Base-by-base conservation (phyloP, 208 protist species). In the Trypanosomatidae sp. region DNA sequence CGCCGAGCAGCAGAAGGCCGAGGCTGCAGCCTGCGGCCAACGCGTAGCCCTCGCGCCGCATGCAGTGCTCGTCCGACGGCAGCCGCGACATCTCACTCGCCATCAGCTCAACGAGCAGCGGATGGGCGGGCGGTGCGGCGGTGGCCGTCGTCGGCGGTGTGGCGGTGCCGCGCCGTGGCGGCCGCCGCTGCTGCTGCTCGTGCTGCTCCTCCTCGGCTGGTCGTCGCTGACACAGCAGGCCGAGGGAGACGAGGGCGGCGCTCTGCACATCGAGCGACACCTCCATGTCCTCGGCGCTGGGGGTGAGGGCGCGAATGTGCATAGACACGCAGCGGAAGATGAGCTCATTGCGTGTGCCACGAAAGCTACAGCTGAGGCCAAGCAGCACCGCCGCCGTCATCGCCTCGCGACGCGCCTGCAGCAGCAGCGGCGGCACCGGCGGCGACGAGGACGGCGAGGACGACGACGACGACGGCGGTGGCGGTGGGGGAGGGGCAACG, bases 241-340 rank as follows among this genome's bases (percentile, higher is more conserved):
- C 83, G 43, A 92, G 77, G 20, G 72, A 71, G 15, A 84, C 67
- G 7, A 88, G 63, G 19, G 83, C 83, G 23, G 73, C 60, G 0
- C 71, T 85, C 63, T 92, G 83, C 41, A 88, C 83, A 35, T 88
- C 71, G 2, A 87, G 53, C 22, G 73, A 87, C 32, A 92, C 74
- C 41, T 92, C 83, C 40, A 92, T 76, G 20, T 92, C 83, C 53
- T 87, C 77, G 4, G 57, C 68, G 38, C 66, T 77, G 2, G 83
- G 77, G 22, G 77, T 92, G 27, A 92, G 64, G 0, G 83, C 82
- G 35, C 76, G 77, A 18, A 86, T 63, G 51, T 92, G 83, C 51
- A 92, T 77, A 10, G 83, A 81, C 1, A 92, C 50, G 59, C 83
- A 92, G 58, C 76, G 74, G 44, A 86, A 88, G 18, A 92, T 75